phyloP scores from a whole-genome alignment of 1,284 basidiomycete genomes.

The Prillingera fragicola region DNA sequence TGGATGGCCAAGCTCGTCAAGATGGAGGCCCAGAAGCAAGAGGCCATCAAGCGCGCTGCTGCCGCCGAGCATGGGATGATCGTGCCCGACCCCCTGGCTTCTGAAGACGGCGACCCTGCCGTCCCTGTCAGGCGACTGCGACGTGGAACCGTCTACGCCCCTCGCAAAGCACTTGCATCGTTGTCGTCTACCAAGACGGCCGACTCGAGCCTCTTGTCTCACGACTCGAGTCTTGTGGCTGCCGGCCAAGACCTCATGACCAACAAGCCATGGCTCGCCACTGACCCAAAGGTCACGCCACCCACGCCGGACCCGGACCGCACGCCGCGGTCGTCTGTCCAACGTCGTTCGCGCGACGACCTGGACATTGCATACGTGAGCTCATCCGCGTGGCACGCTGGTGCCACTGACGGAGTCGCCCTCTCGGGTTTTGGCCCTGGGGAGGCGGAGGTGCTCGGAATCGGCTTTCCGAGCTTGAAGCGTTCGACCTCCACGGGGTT shows the following conservation, averaged over 20 bases:
- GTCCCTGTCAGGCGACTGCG: neutral
- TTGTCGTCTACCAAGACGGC: neutral
- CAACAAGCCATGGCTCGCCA: neutral
- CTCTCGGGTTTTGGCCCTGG: slow-evolving; percentile 11
- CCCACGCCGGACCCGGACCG: neutral
- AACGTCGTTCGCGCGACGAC: neutral
- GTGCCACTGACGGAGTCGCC: slow-evolving; percentile 1
- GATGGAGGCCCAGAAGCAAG: neutral
- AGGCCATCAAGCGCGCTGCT: neutral
- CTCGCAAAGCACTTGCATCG: neutral
- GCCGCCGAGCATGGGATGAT: neutral
- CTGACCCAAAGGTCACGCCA: neutral
- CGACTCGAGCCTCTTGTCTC: neutral
- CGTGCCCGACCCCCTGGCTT: neutral
- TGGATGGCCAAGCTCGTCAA: neutral
- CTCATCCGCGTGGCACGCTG: slow-evolving; percentile 3
- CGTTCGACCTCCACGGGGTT: neutral
- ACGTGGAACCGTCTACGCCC: neutral
- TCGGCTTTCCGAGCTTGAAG: neutral
- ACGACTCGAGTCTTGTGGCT: neutral
- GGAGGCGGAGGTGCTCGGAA: slow-evolving; percentile 11
- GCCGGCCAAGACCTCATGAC: neutral
- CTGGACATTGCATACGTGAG: neutral
- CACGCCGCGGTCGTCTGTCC: neutral
- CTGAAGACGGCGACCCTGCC: neutral